Percentiles rank a stretch among this genome's conserved stretches.
Conservation (phyloP, 306 rosid species). For the Canavalia gladiata region DNA sequence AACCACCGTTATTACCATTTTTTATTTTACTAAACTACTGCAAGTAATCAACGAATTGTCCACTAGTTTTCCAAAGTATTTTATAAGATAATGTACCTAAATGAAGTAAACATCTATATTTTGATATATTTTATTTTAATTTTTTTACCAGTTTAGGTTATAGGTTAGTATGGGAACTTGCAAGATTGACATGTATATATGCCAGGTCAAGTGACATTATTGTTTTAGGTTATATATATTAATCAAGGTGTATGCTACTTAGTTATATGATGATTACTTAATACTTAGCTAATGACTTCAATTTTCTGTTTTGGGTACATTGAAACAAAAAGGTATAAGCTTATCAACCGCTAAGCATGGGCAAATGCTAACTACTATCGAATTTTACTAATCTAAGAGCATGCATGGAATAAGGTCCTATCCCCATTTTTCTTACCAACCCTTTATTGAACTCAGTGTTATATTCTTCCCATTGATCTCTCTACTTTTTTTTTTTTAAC, state of each 20-base stretch:
- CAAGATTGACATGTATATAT: neutral
- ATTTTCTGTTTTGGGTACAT: conserved; percentile 15
- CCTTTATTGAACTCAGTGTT: conserved; percentile 9
- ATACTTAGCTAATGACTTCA: neutral
- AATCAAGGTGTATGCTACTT: neutral
- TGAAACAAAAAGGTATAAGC: conserved; percentile 25
- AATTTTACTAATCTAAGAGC: conserved; percentile 9
- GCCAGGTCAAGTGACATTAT: neutral
- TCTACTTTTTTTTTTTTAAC: neutral
- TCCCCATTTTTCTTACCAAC: neutral
- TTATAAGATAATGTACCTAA: neutral
- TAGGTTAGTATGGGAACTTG: neutral
- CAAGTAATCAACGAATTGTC: neutral
- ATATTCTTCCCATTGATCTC: neutral
- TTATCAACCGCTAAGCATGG: conserved; percentile 6
- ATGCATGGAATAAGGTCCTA: conserved; percentile 13
- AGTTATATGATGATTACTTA: neutral
- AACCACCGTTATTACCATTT: neutral
- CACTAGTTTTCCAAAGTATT: neutral
- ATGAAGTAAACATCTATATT: neutral
- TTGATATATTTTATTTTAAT: neutral
- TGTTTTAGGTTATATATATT: conserved; percentile 1
- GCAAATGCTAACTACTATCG: neutral
- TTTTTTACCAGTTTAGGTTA: neutral
- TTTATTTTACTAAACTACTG: neutral